Evolutionary conservation across 306 rosid genomes (phyloP).

Genomic region (Canavalia gladiata): DNA sequence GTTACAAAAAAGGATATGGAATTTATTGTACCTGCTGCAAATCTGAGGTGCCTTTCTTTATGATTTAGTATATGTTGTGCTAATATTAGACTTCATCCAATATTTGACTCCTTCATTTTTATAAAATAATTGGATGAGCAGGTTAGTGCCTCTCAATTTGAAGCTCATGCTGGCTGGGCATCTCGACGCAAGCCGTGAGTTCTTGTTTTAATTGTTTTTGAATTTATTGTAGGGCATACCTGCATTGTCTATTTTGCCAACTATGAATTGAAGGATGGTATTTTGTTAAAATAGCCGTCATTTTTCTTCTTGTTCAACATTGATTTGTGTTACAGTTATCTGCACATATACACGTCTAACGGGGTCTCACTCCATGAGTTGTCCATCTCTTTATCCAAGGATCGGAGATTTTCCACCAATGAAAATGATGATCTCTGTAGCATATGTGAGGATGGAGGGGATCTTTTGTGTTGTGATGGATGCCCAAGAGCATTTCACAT

Average conservation of each 20-base stretch:
- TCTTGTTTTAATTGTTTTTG: constrained; percentile 36
- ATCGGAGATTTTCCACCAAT: constrained; percentile 61
- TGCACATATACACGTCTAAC: constrained; percentile 85
- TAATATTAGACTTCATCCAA: not conserved
- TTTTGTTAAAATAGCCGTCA: constrained; percentile 5
- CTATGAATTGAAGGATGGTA: constrained; percentile 21
- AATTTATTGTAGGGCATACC: not conserved
- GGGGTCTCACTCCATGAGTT: constrained; percentile 95
- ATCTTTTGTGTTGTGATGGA: constrained; percentile 89
- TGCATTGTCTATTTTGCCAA: constrained; percentile 28
- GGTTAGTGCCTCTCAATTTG: constrained; percentile 95
- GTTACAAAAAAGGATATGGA: constrained; percentile 79
- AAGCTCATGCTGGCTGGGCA: constrained; percentile 98
- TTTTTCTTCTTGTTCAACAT: constrained; percentile 33
- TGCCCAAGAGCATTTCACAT: constrained; percentile 93
- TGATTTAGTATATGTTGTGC: constrained; percentile 26
- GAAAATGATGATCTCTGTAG: constrained; percentile 88
- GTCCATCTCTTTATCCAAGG: constrained; percentile 75
- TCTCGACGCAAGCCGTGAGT: constrained; percentile 99
- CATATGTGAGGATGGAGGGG: constrained; percentile 85
- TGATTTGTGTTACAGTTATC: constrained; percentile 70
- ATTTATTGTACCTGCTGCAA: constrained; percentile 83
- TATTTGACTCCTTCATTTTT: constrained; percentile 11
- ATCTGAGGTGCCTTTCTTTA: constrained; percentile 65
- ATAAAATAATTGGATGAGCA: constrained; percentile 39